Evolutionary conservation across 371 early-diverging fungal species (phyloP).

Genomic region (Saksenaea oblongispora): DNA sequence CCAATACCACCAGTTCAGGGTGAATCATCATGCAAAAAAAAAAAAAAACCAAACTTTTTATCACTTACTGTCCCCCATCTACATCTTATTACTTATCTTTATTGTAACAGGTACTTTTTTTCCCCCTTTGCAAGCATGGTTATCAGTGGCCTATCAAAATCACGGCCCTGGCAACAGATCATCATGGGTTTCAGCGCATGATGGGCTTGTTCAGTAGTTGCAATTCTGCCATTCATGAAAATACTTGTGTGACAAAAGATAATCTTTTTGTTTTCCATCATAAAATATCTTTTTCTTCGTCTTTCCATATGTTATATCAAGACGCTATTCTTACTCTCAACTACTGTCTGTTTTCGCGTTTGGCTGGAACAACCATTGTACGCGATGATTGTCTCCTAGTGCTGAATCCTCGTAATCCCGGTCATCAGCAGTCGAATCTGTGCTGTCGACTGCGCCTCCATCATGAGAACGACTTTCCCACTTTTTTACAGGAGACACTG

Average conservation of each 20-base stretch:
- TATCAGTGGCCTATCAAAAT: no score
- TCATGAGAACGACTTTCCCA: not conserved
- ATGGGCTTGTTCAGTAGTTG: no score
- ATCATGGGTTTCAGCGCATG: no score
- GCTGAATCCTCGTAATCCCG: slow-evolving; percentile 12
- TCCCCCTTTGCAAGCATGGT: no score
- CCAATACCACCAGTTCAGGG: no score
- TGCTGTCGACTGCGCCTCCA: slow-evolving; percentile 6
- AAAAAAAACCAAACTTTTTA: not conserved
- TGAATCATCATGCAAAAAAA: not conserved
- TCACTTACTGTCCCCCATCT: no score
- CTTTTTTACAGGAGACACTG: not conserved
- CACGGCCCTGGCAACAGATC: no score
- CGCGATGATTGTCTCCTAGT: slow-evolving; percentile 9
- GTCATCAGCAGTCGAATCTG: slow-evolving; percentile 16
- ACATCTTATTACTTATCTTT: no score
- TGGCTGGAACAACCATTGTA: slow-evolving; percentile 10
- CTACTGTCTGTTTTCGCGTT: slow-evolving; percentile 7
- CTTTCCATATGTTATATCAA: not conserved
- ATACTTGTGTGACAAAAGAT: not conserved
- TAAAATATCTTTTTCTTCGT: not conserved
- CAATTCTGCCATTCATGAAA: no score
- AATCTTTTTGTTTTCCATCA: not conserved
- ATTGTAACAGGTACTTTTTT: no score
- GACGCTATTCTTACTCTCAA: slow-evolving; percentile 4